Percentiles rank a stretch among this genome's conserved stretches.
Conservation (phyloP, 352 stramenopile genomes). For the Globisporangium solare region DNA sequence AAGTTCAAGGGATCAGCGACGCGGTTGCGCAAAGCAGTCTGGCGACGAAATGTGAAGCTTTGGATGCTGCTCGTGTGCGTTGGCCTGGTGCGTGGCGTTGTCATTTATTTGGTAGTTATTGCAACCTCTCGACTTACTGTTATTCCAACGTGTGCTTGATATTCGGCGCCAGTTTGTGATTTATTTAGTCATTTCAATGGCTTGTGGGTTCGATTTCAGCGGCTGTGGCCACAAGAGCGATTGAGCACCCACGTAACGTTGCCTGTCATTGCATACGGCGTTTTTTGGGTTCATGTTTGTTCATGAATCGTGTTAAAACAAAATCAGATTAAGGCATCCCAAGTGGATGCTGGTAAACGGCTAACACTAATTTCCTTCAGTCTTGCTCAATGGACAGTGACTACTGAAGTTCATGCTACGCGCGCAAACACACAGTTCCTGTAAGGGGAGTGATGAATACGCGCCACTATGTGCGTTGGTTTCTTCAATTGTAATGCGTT, state of each 20-base stretch:
- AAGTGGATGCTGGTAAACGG: too few relatives aligned
- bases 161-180: conserved; percentile 53
- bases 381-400: too few relatives aligned
- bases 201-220: conserved; percentile 82
- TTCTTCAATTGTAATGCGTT: too few relatives aligned
- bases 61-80: conserved; percentile 74
- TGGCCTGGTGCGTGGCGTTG: conserved; percentile 39
- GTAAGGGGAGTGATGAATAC: too few relatives aligned
- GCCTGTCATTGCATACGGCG: not conserved
- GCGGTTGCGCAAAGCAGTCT: conserved; percentile 86
- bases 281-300: not conserved
- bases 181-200: conserved; percentile 86
- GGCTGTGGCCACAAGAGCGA: conserved; percentile 61
- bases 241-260: conserved; percentile 8
- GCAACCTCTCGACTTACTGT: not conserved
- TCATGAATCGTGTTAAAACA: not conserved
- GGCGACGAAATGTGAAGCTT: conserved; percentile 87
- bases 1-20: conserved; percentile 93
- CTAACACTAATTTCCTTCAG: too few relatives aligned
- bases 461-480: too few relatives aligned
- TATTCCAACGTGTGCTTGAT: not conserved
- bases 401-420: too few relatives aligned
- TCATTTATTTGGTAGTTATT: not conserved
- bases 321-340: too few relatives aligned
- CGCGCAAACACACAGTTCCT: too few relatives aligned